Percentiles rank a stretch among this genome's conserved stretches.
Conservation (phyloP, 2,329 filamentous ascomycete species). For the Phaeomoniella chlamydospora region DNA sequence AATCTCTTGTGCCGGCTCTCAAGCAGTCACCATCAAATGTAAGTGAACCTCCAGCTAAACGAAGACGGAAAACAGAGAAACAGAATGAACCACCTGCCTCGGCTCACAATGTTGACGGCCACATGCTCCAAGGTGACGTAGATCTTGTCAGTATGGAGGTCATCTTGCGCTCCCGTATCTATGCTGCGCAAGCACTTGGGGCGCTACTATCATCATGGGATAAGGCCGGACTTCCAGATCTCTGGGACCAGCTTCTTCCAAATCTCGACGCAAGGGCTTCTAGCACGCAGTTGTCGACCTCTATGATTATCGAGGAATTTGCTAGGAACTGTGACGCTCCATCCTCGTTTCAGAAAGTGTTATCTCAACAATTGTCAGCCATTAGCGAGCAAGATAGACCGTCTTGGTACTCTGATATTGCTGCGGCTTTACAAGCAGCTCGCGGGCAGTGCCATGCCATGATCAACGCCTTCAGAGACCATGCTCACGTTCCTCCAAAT, state of each 20-base stretch:
- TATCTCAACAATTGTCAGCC: conserved; percentile 48
- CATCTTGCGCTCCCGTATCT: conserved; percentile 79
- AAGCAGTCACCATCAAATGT: conserved; percentile 26
- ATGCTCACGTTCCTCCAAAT: conserved; percentile 62
- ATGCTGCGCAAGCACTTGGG: conserved; percentile 73
- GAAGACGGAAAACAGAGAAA: conserved; percentile 76
- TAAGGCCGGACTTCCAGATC: conserved; percentile 28
- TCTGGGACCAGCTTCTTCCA: conserved; percentile 53
- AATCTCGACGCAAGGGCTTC: conserved; percentile 61
- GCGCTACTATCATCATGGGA: conserved; percentile 68
- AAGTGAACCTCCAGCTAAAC: conserved; percentile 29
- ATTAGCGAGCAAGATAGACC: conserved; percentile 75
- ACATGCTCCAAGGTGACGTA: conserved; percentile 94
- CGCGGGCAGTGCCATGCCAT: conserved; percentile 84
- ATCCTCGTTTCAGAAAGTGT: conserved; percentile 23
- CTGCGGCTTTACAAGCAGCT: conserved; percentile 77
- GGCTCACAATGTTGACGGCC: conserved; percentile 91
- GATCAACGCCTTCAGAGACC: conserved; percentile 80
- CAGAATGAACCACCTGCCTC: conserved; percentile 52
- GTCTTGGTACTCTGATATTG: conserved; percentile 72
- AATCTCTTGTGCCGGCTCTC: conserved; percentile 20
- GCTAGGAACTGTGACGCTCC: conserved; percentile 41
- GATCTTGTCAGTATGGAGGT: conserved; percentile 84
- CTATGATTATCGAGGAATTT: conserved; percentile 79
- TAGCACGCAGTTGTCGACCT: conserved; percentile 71